Conservation (phyloP, 805 yeast species). For the Candida chauliodis region DNA sequence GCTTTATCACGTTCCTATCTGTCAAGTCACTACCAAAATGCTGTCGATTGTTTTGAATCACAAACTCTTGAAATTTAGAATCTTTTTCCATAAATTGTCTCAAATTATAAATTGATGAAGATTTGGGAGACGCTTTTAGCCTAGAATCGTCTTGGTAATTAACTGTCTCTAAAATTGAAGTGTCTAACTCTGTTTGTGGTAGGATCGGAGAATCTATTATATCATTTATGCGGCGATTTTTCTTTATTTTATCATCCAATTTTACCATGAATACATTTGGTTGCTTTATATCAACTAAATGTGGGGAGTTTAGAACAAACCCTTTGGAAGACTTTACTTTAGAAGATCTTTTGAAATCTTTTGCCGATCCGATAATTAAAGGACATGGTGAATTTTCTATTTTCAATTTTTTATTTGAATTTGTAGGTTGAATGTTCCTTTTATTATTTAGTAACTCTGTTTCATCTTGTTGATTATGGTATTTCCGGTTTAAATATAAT, state of each 20-base stretch:
- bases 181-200: constrained; percentile 17
- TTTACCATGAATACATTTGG: constrained; percentile 14
- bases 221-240: constrained; percentile 10
- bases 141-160: constrained; percentile 18
- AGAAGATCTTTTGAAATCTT: constrained; percentile 44
- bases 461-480: neutral
- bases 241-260: constrained; percentile 11
- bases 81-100: constrained; percentile 60
- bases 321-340: constrained; percentile 49
- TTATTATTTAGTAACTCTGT: neutral
- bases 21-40: constrained; percentile 10
- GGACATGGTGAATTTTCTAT: constrained; percentile 21
- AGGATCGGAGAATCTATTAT: constrained; percentile 14
- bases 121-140: constrained; percentile 21
- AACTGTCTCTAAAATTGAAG: constrained; percentile 11
- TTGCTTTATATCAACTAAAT: constrained; percentile 41
- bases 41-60: constrained; percentile 15
- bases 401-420: constrained; percentile 2
- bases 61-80: constrained; percentile 35
- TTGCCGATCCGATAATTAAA: constrained; percentile 43
- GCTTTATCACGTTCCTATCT: constrained; percentile 14
- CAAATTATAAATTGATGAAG: constrained; percentile 49
- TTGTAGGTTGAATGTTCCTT: neutral
- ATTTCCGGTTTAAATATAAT: constrained; percentile 7
- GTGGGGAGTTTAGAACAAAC: constrained; percentile 46